Evolutionary conservation across 192 early-diverging fungal genomes (phyloP).

Genomic region (Obelidium mucronatum): DNA sequence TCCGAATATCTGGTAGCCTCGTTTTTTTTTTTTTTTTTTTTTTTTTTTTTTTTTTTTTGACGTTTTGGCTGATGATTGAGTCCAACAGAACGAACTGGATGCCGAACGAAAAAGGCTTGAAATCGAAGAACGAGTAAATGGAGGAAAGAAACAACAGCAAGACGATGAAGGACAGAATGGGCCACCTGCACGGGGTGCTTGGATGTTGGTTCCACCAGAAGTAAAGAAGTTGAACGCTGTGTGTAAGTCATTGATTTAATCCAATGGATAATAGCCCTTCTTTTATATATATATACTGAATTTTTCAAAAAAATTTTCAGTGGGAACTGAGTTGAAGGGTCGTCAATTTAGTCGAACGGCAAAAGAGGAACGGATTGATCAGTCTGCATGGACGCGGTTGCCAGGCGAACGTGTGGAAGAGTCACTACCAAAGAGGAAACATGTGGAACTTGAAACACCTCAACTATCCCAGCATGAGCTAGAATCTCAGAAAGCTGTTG

Average conservation of each 20-base stretch:
- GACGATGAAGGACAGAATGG: background rate
- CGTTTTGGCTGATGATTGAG: background rate
- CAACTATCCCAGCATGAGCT: background rate
- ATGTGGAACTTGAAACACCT: background rate
- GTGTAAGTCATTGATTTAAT: conserved; percentile 25
- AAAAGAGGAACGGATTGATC: conserved; percentile 31
- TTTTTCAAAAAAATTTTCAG: background rate
- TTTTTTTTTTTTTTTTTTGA: no score
- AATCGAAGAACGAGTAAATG: conserved; percentile 16
- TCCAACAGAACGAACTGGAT: background rate
- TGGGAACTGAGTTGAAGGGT: conserved; percentile 34
- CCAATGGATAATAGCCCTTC: no score
- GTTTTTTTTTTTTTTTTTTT: background rate
- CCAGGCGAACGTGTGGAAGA: conserved; percentile 20
- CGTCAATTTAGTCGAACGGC: conserved; percentile 32
- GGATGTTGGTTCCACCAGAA: conserved; percentile 45
- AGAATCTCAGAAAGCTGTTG: background rate
- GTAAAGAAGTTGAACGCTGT: conserved; percentile 27
- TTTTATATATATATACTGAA: background rate
- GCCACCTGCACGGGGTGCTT: conserved; percentile 10
- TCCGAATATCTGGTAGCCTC: conserved; percentile 2
- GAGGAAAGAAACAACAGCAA: no score
- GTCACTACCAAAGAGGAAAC: background rate
- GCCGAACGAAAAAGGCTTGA: conserved; percentile 16
- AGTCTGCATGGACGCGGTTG: conserved; percentile 29